Base-by-base conservation (phyloP, 805 yeast genomes). In the Ogataea pilisensis region DNA sequence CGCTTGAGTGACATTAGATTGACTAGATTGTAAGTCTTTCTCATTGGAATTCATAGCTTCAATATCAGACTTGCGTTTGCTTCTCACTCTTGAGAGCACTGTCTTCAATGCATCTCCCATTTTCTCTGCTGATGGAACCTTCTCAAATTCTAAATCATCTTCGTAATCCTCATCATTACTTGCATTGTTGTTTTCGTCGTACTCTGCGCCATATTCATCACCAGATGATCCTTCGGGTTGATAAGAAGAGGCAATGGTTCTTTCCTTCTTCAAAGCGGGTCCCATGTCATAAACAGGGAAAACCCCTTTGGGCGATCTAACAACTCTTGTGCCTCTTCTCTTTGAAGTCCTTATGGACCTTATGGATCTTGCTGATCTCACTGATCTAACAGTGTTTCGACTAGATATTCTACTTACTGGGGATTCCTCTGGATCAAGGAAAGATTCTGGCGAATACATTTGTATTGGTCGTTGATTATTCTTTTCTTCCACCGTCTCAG, bases 281-380 rank as follows among this genome's bases (percentile, higher is more conserved):
- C 86, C 89, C 91, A 85, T 83, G 1, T 86, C 91, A 50, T 69
- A 69, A 2, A 85, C 90, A 0, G 95, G 93, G 62, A 84, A 85
- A 1, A 84, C 89, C 45, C 87, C 87, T 20, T 76, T 76, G 3
- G 91, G 95, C 2, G 89, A 81, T 46, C 76, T 61, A 5, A 62
- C 39, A 22, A 37, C 34, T 37, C 29, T 27, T 12, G 12, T 24
- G 9, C 26, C 26, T 9, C 9, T 36, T 22, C 28, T 35, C 16
- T 28, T 27, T 20, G 33, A 27, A 17, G 42, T 29, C 26, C 19
- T 31, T 25, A 22, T 36, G 12, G 44, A 25, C 29, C 31, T 25
- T 22, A 28, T 25, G n/a, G 41, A 16, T 21, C 8, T 33, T n/a
- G n/a, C n/a, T n/a, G 21, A 32, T 14, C 20, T 34, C 6, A 14